Evolutionary conservation across 2,329 filamentous ascomycete species (phyloP).

Genomic region (Malbranchea cinnamomea): DNA sequence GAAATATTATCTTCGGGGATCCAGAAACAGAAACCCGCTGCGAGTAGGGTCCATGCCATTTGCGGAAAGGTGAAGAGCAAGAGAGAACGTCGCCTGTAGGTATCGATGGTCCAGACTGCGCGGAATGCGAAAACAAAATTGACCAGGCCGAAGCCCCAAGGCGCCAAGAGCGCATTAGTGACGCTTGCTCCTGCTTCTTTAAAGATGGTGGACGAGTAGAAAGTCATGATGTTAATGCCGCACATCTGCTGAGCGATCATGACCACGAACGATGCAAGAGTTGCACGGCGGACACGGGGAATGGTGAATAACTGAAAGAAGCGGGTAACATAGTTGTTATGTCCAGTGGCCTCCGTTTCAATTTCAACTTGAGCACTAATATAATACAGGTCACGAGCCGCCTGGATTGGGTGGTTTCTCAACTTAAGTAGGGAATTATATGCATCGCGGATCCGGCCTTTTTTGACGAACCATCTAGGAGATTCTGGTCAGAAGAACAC

Average conservation of each 20-base stretch:
- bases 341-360: slow-evolving; percentile 26
- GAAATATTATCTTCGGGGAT: slow-evolving; percentile 29
- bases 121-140: slow-evolving; percentile 54
- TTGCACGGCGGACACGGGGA: slow-evolving; percentile 42
- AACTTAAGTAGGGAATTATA: slow-evolving; percentile 43
- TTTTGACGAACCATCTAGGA: slow-evolving; percentile 53
- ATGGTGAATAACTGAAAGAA: slow-evolving; percentile 40
- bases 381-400: slow-evolving; percentile 48
- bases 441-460: slow-evolving; percentile 45
- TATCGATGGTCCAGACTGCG: slow-evolving; percentile 52
- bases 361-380: slow-evolving; percentile 39
- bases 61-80: slow-evolving; percentile 52
- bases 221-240: slow-evolving; percentile 59
- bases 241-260: slow-evolving; percentile 70
- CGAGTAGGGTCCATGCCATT: slow-evolving; percentile 52
- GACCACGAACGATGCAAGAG: slow-evolving; percentile 59
- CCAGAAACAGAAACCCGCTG: slow-evolving; percentile 45
- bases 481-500: slow-evolving; percentile 51
- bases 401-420: slow-evolving; percentile 44
- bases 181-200: slow-evolving; percentile 39
- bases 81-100: slow-evolving; percentile 47
- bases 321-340: slow-evolving; percentile 45
- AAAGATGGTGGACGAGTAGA: slow-evolving; percentile 52
- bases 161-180: slow-evolving; percentile 44
- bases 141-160: slow-evolving; percentile 49